phyloP scores from a whole-genome alignment of 2,329 filamentous ascomycete species.

The Phaeoacremonium minimum region DNA sequence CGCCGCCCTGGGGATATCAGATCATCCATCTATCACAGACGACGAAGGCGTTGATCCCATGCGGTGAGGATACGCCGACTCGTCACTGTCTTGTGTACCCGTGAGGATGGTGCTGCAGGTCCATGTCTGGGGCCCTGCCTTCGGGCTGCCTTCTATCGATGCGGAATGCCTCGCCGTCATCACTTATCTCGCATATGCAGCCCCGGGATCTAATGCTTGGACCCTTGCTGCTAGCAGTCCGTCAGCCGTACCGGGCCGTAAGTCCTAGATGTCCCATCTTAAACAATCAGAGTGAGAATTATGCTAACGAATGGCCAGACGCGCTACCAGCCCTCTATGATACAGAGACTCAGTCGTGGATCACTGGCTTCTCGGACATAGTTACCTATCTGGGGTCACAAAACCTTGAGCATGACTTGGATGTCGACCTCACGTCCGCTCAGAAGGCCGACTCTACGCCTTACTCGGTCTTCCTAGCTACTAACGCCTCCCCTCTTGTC shows the following conservation, averaged over 20 bases:
- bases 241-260: constrained; percentile 66
- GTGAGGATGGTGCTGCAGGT: constrained; percentile 57
- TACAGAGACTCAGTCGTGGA: constrained; percentile 43
- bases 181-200: constrained; percentile 65
- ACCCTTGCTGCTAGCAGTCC: constrained; percentile 68
- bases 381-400: constrained; percentile 45
- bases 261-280: too few relatives aligned
- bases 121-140: constrained; percentile 87
- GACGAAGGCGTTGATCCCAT: too few relatives aligned
- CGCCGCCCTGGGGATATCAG: too few relatives aligned
- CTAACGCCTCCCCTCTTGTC: constrained; percentile 71
- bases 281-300: too few relatives aligned
- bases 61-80: too few relatives aligned
- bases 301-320: constrained; percentile 34
- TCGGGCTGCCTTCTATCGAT: constrained; percentile 85
- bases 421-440: constrained; percentile 29
- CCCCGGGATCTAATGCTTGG: constrained; percentile 57
- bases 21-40: too few relatives aligned
- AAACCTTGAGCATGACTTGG: constrained; percentile 25
- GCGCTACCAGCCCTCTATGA: constrained; percentile 51
- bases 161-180: constrained; percentile 83
- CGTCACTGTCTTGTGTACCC: too few relatives aligned
- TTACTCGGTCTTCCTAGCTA: constrained; percentile 66
- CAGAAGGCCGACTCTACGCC: constrained; percentile 44
- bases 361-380: constrained; percentile 58